These are phyloP conservation scores for Exophiala sideris DNA, from an alignment of 2,329 filamentous ascomycete species.

Conservation along the genomic window DNA sequence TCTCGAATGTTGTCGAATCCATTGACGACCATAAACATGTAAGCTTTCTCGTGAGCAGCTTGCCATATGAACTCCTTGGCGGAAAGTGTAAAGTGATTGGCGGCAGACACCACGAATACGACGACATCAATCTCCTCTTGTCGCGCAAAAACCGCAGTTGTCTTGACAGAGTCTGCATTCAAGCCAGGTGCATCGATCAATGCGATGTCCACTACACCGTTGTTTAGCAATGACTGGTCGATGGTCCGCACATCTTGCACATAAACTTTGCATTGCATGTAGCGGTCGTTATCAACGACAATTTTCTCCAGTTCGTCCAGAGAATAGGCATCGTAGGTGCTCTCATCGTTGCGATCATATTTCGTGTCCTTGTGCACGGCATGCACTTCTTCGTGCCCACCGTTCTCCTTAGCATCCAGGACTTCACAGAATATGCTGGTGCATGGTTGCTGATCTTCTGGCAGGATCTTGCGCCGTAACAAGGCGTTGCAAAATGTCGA, in stretches of 20 bases:
- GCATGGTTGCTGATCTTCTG: constrained; percentile 96
- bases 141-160: constrained; percentile 91
- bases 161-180: constrained; percentile 94
- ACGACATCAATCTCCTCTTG: constrained; percentile 99
- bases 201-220: constrained; percentile 95
- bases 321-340: constrained; percentile 83
- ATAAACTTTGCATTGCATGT: constrained; percentile 95
- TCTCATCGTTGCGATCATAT: constrained; percentile 89
- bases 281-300: constrained; percentile 81
- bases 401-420: constrained; percentile 85
- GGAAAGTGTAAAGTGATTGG: constrained; percentile 95
- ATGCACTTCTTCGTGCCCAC: constrained; percentile 88
- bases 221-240: constrained; percentile 91
- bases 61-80: constrained; percentile 98
- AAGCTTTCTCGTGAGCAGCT: constrained; percentile 93
- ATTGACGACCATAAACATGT: constrained; percentile 98
- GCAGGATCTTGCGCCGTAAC: constrained; percentile 82
- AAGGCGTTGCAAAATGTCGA: constrained; percentile 99
- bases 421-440: constrained; percentile 99
- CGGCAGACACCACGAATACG: constrained; percentile 94
- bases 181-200: constrained; percentile 94
- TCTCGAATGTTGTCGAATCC: constrained; percentile 92
- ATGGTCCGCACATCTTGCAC: constrained; percentile 84
- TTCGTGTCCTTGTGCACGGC: constrained; percentile 76
- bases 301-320: constrained; percentile 80